These are phyloP conservation scores for Podila epicladia DNA, from an alignment of 192 early-diverging fungal species.

Conservation along the genomic window DNA sequence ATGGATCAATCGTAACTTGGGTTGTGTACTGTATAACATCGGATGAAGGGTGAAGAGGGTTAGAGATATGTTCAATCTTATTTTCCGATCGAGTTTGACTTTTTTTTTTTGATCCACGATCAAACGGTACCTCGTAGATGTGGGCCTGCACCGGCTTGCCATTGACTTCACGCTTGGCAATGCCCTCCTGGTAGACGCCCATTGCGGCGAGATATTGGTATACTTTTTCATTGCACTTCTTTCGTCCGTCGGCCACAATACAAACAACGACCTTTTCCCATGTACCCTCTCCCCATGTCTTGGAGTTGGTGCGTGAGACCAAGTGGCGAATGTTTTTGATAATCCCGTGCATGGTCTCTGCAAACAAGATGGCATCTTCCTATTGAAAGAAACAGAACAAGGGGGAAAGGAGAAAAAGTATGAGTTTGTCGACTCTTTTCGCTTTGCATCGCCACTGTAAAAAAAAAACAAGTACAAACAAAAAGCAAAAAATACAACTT, in stretches of 20 bases:
- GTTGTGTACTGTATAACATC: conserved; percentile 75
- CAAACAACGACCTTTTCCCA: conserved; percentile 80
- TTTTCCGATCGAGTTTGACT: background rate
- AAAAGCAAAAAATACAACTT: conserved; percentile 10
- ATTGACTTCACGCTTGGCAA: conserved; percentile 74
- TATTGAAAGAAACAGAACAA: conserved; percentile 15
- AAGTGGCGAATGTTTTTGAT: conserved; percentile 74
- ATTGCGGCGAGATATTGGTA: conserved; percentile 63
- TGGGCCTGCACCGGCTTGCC: conserved; percentile 78
- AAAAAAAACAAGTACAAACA: conserved; percentile 8
- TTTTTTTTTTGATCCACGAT: background rate
- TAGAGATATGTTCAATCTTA: no score
- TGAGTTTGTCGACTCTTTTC: background rate
- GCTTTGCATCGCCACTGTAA: background rate
- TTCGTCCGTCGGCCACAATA: conserved; percentile 76
- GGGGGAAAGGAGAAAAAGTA: conserved; percentile 8
- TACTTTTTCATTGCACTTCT: conserved; percentile 47
- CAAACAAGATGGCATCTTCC: conserved; percentile 71
- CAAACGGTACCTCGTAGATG: conserved; percentile 70
- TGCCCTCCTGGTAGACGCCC: conserved; percentile 71
- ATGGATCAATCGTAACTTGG: conserved; percentile 73
- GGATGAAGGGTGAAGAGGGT: background rate
- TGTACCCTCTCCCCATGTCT: conserved; percentile 65
- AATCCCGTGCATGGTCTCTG: conserved; percentile 68
- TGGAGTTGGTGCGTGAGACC: conserved; percentile 59